Evolutionary conservation across 768 basidiomycete genomes (phyloP), one percentile per base, ranked within the genome.

Genomic region (Lactarius hatsudake): DNA sequence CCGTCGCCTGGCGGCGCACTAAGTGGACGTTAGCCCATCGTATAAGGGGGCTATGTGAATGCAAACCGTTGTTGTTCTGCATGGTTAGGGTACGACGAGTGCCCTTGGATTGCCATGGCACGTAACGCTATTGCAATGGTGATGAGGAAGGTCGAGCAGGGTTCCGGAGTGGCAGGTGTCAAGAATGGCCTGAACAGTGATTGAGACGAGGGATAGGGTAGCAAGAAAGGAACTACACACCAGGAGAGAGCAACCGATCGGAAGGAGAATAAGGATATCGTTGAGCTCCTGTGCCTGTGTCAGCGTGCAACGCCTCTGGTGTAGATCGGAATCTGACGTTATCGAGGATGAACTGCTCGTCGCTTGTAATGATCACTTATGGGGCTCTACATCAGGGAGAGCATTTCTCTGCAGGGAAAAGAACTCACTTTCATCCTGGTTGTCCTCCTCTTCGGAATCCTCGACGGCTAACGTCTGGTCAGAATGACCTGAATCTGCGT

Each of bases 141-240:
- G 61, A 55, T 75, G 74, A 0, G 69, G 71, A 23, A 75, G 67
- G 38, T 74, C 71, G 12, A 75, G 70, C 10, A 75, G 10, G 0
- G 74, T 75, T 28, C 72, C 73, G 4, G 72, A 73, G 23, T 74
- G 72, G 32, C 73, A 73, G 2, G 71, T 67, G 58, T 75, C 73
- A 55, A 75, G 69, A 18, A 75, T 55, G 2, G 72, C 71, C 71
- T 73, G 23, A 13, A 54, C 8, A 17, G 43, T 3, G 34, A 4
- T 28, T 20, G 20, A 23, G 4, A 43, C 30, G 8, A 1, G 28
- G 32, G 36, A 20, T 32, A 3, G 18, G 12, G 10, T 18, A 23
- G 17, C 5, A 18, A 17, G 38, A 28, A 23, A 54, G 15, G 23
- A 54, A 40, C 23, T 9, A 51, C 70, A 17, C 48, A 73, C 72